Evolutionary conservation across 306 rosid genomes (phyloP).

Genomic region (Pachyrhizus erosus): DNA sequence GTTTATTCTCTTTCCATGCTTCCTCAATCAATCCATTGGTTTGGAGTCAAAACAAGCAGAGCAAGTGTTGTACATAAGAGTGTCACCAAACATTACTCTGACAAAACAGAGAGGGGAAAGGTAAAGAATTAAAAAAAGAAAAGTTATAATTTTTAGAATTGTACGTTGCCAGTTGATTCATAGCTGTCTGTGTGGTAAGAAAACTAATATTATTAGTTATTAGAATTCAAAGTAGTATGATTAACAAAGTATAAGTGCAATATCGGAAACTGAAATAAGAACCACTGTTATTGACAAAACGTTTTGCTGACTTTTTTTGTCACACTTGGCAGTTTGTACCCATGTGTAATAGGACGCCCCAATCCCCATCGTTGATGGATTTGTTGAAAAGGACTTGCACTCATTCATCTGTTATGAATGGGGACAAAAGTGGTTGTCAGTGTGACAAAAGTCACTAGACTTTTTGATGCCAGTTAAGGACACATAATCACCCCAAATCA

Average conservation of each 20-base stretch:
- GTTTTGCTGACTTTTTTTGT: background rate
- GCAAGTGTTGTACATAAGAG: no score
- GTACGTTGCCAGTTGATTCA: constrained; percentile 34
- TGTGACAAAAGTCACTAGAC: constrained; percentile 50
- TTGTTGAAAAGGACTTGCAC: constrained; percentile 46
- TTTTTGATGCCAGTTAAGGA: constrained; percentile 46
- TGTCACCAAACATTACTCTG: no score
- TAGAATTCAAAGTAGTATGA: constrained; percentile 53
- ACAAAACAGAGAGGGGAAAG: background rate
- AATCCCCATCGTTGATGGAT: constrained; percentile 12
- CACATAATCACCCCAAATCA: constrained; percentile 46
- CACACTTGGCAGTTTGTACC: background rate
- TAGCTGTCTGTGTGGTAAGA: constrained; percentile 40
- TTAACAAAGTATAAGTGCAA: constrained; percentile 38
- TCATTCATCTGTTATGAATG: constrained; percentile 27
- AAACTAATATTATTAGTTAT: constrained; percentile 30
- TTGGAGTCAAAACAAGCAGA: no score
- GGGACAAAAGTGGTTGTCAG: constrained; percentile 53
- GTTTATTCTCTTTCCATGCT: no score
- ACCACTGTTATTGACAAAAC: constrained; percentile 9
- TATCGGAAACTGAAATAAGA: constrained; percentile 2
- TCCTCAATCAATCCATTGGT: no score
- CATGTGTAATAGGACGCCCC: constrained; percentile 32
- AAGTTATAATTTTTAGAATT: constrained; percentile 2
- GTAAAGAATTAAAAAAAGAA: background rate